Base-by-base conservation (phyloP, 192 early-diverging fungal genomes). In the Coemansia sp. region DNA sequence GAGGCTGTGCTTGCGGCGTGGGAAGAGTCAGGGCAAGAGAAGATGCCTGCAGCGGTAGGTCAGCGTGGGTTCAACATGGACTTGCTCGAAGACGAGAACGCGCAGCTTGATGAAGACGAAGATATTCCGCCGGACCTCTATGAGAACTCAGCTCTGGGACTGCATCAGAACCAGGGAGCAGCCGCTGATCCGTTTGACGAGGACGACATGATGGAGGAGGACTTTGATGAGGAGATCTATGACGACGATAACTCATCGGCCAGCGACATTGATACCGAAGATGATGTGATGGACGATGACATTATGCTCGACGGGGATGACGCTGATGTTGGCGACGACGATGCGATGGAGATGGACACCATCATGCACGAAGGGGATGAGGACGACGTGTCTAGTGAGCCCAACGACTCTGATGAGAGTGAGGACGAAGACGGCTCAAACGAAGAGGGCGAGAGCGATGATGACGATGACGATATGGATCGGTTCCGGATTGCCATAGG, bases 191-290 rank as follows among this genome's bases (percentile, higher is more conserved):
- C 58, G 21, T 76, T 67, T 37, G 58, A 61, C 49, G 70, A 68
- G 29, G 69, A 63, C 15, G 79, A 62, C 2, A 19, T 76, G 15
- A 82, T 82, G 73, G 79, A 76, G 56, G 75, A 73, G 39, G 70
- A 72, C 51, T 73, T 70, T 63, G 76, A 74, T 4, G 83, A 85
- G 54, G 84, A 85, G 3, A 73, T 82, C 27, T 80, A 77, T 51
- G 79, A 82, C n/a, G 83, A 86, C 19, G 82, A 77, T 56, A 87
- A 87, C 63, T 82, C 84, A 50, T 78, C 77, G 2, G 65, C 66
- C 53, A 84, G 84, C 39, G 92, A 93, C 60, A 86, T 95, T 10
- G 84, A 86, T 48, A 88, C 85, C 15, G 87, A 93, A 37, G 89
- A 94, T 19, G 87, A 56, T 85, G 87, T 50, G 86, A 92, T 63